phyloP scores from a whole-genome alignment of 352 stramenopile genomes.

The Globisporangium iwayamae region DNA sequence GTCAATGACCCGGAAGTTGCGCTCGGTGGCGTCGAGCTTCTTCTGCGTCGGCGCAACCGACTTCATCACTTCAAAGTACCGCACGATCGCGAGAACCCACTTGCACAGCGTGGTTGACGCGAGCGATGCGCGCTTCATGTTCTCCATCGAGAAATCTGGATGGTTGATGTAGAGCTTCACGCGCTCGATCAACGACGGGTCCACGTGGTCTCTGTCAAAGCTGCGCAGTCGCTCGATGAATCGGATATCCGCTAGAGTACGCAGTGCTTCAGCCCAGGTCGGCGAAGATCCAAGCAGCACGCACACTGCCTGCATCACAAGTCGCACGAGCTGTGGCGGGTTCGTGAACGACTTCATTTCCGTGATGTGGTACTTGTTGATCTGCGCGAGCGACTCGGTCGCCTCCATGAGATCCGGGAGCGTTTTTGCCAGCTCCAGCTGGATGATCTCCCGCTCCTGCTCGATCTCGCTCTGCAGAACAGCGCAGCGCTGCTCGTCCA shows the following conservation, averaged over 20 bases:
- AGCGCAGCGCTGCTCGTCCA: slow-evolving; percentile 51
- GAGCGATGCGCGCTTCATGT: slow-evolving; percentile 67
- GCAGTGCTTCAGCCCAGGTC: slow-evolving; percentile 65
- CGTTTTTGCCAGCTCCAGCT: slow-evolving; percentile 53
- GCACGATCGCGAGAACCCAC: slow-evolving; percentile 64
- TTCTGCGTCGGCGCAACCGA: slow-evolving; percentile 48
- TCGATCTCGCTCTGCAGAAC: slow-evolving; percentile 59
- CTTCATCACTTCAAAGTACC: slow-evolving; percentile 71
- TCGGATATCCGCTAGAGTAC: slow-evolving; percentile 60
- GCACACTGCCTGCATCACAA: slow-evolving; percentile 78
- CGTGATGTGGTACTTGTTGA: slow-evolving; percentile 79
- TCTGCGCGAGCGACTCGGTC: slow-evolving; percentile 58
- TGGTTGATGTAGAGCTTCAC: slow-evolving; percentile 64
- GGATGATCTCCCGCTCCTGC: slow-evolving; percentile 45
- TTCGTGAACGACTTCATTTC: slow-evolving; percentile 81
- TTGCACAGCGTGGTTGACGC: slow-evolving; percentile 69
- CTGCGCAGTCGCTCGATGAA: slow-evolving; percentile 58
- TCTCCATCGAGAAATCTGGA: slow-evolving; percentile 74
- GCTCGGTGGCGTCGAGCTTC: slow-evolving; percentile 38
- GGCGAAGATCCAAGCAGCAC: slow-evolving; percentile 51
- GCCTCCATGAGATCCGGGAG: slow-evolving; percentile 55
- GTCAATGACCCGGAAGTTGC: slow-evolving; percentile 37
- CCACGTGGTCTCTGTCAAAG: slow-evolving; percentile 57
- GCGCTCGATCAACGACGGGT: slow-evolving; percentile 40
- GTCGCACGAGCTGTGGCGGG: slow-evolving; percentile 59